Evolutionary conservation across 345 rosid species (phyloP).

Genomic region (Hypericum perforatum): DNA sequence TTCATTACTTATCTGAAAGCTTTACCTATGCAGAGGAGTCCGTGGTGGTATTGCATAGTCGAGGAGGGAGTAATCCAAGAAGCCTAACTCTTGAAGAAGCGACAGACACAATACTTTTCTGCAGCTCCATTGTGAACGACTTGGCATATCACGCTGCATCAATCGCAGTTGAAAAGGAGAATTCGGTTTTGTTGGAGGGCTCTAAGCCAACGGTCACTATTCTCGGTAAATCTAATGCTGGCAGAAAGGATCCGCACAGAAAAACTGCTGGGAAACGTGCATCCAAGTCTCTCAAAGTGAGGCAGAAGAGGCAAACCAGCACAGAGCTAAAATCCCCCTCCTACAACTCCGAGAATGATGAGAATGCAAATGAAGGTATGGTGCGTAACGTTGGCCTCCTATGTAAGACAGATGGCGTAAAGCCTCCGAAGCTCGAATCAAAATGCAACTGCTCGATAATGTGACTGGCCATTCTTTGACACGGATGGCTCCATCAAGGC

Average conservation of each 20-base stretch:
- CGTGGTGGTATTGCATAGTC: slow-evolving; percentile 51
- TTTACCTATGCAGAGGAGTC: slow-evolving; percentile 49
- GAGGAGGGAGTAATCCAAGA: slow-evolving; percentile 49
- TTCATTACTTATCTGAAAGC: slow-evolving; percentile 14
- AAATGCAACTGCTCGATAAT: slow-evolving; percentile 98
- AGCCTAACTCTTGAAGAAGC: slow-evolving; percentile 97
- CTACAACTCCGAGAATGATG: slow-evolving; percentile 60
- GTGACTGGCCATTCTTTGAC: slow-evolving; percentile 29
- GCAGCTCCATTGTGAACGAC: slow-evolving; percentile 94
- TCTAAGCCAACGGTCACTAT: slow-evolving; percentile 60
- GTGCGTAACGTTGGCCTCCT: slow-evolving; percentile 55
- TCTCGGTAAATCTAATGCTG: slow-evolving; percentile 51
- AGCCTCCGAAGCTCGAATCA: slow-evolving; percentile 86
- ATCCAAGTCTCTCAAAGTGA: slow-evolving; percentile 44
- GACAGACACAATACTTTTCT: slow-evolving; percentile 78
- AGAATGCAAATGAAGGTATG: slow-evolving; percentile 53
- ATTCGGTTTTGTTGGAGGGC: slow-evolving; percentile 37
- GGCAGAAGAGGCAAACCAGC: slow-evolving; percentile 42
- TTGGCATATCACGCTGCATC: slow-evolving; percentile 76
- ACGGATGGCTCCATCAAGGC: no score
- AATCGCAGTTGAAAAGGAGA: slow-evolving; percentile 60
- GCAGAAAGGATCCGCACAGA: slow-evolving; percentile 39
- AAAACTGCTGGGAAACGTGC: slow-evolving; percentile 38
- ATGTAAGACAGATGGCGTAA: slow-evolving; percentile 39
- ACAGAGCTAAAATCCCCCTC: slow-evolving; percentile 34